Base-by-base conservation (phyloP, 1,284 basidiomycete genomes). In the Tilletia walkeri region DNA sequence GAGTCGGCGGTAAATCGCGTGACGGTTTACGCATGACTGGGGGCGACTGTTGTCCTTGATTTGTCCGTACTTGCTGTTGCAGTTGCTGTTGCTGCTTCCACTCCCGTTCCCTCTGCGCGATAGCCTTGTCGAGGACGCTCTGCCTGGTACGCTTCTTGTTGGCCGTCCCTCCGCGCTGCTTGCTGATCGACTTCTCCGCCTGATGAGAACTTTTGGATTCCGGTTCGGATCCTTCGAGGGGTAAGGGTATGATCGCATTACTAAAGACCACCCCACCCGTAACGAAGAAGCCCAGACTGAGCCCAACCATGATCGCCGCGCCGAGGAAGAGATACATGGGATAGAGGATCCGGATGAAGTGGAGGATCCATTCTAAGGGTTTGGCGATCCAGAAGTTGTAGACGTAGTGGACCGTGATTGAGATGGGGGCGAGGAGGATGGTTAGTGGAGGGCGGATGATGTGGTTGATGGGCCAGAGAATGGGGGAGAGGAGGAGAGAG, bases 101-200 rank as follows among this genome's bases (percentile, higher is more conserved):
- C n/a, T 63, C 59, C 12, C 36, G 30, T 36, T 63, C 59, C 36
- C 39, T 63, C 34, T 63, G 34, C 14, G 59, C 59, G 34, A 63
- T 63, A 34, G 59, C 59, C 20, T 63, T 63, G 59, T 63, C 59
- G 16, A 63, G 59, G n/a, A 63, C 16, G 59, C 59, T 63, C 59
- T 63, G 30, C 36, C 34, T 38, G 7, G 24, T 30, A 30, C 59
- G 59, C 59, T 63, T 63, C 30, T 34, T 34, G 14, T 10, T 63
- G 30, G 9, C 39, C 18, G 41, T 14, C 14, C 41, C 41, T 30
- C 24, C 24, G 24, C 24, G 24, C 24, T 30, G 24, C 24, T 30
- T 30, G 24, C 24, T 30, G 24, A 2, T 30, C 24, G 24, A 30
- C 24, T 30, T 30, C 24, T 30, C 24, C 24, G 24, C 2, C 24